Base-by-base conservation (phyloP, 2,329 filamentous ascomycete species). In the Drechslerella coelobrocha region DNA sequence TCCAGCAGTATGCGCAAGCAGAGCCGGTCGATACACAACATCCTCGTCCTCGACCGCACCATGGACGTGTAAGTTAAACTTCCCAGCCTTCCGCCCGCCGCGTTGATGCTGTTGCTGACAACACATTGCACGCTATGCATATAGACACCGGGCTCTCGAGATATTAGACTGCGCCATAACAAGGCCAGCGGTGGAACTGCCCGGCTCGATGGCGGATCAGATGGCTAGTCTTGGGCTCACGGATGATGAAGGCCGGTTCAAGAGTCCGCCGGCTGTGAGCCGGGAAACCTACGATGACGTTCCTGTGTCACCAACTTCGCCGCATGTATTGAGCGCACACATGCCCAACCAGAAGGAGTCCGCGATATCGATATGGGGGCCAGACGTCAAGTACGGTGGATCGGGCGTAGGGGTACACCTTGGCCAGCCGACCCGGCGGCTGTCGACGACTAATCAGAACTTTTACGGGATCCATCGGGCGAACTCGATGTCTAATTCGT, bases 401-500 rank as follows among this genome's bases (percentile, higher is more conserved):
- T 34, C 48, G 37, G 63, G 65, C 5, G n/a, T 51, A 4, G 59
- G 59, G 8, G 29, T 53, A 27, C 57, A 69, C 29, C 47, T 17
- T 10, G 52, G 56, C 4, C 24, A 9, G 21, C 19, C 39, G 6
- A 29, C 31, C 17, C 21, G 26, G 19, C 29, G 57, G 10, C 60
- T 12, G 41, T 45, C 57, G 29, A 26, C 52, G 9, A 48, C 29
- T 21, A 61, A 53, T 37, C 34, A 59, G 19, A 26, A 37, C 8
- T 69, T 69, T 26, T 69, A 69, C 17, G 53, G 65, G 4, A 50
- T 69, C 12, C 23, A 69, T 26, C 47, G 65, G 29, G 57, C 65
- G 29, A 69, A 69, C 24, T 69, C 65, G n/a, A 69, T 69, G 57
- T 62, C 57, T 10, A 69, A 69, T 34, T 69, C 65, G 9, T 69